Base-by-base conservation (phyloP, 1,284 basidiomycete species). In the Boletus smithii region DNA sequence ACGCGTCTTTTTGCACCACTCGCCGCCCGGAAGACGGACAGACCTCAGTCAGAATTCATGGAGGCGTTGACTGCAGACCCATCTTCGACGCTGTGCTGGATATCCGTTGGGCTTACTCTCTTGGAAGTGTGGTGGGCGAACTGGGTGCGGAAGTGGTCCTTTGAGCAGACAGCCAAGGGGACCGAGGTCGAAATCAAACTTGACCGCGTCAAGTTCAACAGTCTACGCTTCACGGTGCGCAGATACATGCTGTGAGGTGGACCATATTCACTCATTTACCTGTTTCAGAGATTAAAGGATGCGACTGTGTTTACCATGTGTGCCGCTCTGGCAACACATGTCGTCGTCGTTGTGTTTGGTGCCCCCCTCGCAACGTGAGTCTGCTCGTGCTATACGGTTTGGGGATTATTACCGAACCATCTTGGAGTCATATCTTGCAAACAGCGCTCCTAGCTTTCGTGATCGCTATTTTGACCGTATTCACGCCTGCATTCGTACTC, bases 111-210 rank as follows among this genome's bases (percentile, higher is more conserved):
- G 2, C 72, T 76, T 0, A 56, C 68, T 4, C 48, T 88, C 3
- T 65, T 89, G 34, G 80, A 88, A 59, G 67, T 69, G 8, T 91
- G 87, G 84, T 91, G 88, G 86, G 84, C 78, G 2, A 75, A 76
- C 6, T 85, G 80, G 73, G 58, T 88, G 53, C 69, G 76, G 43
- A 51, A 65, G 23, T 88, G 83, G 83, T 74, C 66, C 55, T 68
- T 73, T 17, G 69, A 72, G 51, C 53, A 57, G 55, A 37, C 42
- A 0, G 53, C 62, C 17, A 56, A 60, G 39, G 60, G 58, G 17
- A 53, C 55, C 18, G 60, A 61, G 30, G 66, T 68, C 33, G 71
- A 76, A 54, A 68, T 69, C 46, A 71, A 68, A 53, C 49, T 75
- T 34, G 72, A 76, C 18, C 67, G 66, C 23, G 54, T 61, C 31